phyloP scores from a whole-genome alignment of 2,329 filamentous ascomycete species.

The Hypoxylon sp. region DNA sequence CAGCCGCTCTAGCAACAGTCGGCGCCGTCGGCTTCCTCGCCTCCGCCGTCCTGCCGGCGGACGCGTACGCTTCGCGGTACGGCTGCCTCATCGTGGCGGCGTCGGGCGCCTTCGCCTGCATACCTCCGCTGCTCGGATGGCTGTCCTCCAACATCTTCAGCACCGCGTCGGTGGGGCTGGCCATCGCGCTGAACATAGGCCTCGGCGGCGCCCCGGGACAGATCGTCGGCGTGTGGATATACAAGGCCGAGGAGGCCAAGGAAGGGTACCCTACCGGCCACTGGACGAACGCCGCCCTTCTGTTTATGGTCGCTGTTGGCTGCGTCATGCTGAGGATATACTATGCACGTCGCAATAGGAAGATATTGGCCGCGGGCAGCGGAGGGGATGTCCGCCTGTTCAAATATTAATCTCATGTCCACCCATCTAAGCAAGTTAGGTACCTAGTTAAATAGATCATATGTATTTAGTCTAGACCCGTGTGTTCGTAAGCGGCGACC shows the following conservation, averaged over 20 bases:
- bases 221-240: slow-evolving; percentile 76
- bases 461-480: too few relatives aligned
- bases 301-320: slow-evolving; percentile 64
- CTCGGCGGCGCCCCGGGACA: slow-evolving; percentile 71
- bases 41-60: slow-evolving; percentile 67
- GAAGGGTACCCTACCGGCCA: slow-evolving; percentile 73
- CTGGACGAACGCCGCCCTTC: slow-evolving; percentile 68
- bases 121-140: slow-evolving; percentile 73
- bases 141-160: slow-evolving; percentile 70
- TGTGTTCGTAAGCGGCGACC: too few relatives aligned
- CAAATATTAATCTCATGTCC: slow-evolving; percentile 43
- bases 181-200: slow-evolving; percentile 73
- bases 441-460: too few relatives aligned
- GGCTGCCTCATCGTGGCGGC: slow-evolving; percentile 72
- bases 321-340: slow-evolving; percentile 61
- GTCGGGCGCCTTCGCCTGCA: slow-evolving; percentile 70
- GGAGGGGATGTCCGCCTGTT: slow-evolving; percentile 51
- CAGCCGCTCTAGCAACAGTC: slow-evolving; percentile 51
- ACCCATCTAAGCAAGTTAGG: too few relatives aligned
- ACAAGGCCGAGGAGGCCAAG: slow-evolving; percentile 66
- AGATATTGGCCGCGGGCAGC: slow-evolving; percentile 44
- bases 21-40: slow-evolving; percentile 61
- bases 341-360: slow-evolving; percentile 57
- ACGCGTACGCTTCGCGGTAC: slow-evolving; percentile 67
- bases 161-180: slow-evolving; percentile 69